A percentile compares a stretch with the other conserved stretches of the same genome.
phyloP scores from a whole-genome alignment of 305 asterid species.

The Coffea humblotiana region DNA sequence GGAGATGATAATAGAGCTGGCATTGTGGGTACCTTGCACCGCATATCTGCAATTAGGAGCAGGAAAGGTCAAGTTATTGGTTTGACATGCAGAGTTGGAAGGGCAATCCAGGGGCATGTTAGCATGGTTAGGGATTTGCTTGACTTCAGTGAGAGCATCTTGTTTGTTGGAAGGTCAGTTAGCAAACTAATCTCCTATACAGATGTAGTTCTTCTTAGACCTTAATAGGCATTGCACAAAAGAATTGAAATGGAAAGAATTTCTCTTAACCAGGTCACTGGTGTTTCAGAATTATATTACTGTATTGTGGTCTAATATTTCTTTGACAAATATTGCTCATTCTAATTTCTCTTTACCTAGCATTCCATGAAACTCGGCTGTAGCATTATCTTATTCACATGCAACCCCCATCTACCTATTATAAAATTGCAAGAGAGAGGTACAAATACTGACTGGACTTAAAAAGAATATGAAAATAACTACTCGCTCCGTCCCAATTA shows the following conservation, averaged over 20 bases:
- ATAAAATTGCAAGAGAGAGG: background rate
- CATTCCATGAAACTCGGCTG: background rate
- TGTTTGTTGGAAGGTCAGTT: slow-evolving; percentile 75
- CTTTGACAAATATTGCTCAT: background rate
- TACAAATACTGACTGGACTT: background rate
- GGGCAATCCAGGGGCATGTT: slow-evolving; percentile 52
- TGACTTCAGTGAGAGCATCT: slow-evolving; percentile 77
- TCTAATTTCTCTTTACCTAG: background rate
- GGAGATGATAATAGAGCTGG: slow-evolving; percentile 79
- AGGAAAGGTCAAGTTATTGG: slow-evolving; percentile 59
- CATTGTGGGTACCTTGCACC: slow-evolving; percentile 71
- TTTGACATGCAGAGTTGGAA: slow-evolving; percentile 74
- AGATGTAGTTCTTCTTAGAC: slow-evolving; percentile 5
- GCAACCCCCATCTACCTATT: background rate
- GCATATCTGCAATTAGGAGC: slow-evolving; percentile 71
- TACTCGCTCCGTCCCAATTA: background rate
- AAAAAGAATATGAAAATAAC: background rate
- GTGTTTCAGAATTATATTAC: background rate
- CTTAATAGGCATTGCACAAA: background rate
- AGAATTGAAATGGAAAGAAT: background rate
- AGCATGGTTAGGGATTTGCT: slow-evolving; percentile 70
- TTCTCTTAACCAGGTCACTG: background rate
- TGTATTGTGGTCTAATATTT: background rate
- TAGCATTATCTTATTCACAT: background rate
- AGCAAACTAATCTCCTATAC: slow-evolving; percentile 10